Evolutionary conservation across 2,329 filamentous ascomycete genomes (phyloP).

Genomic region (Helotiales sp.): DNA sequence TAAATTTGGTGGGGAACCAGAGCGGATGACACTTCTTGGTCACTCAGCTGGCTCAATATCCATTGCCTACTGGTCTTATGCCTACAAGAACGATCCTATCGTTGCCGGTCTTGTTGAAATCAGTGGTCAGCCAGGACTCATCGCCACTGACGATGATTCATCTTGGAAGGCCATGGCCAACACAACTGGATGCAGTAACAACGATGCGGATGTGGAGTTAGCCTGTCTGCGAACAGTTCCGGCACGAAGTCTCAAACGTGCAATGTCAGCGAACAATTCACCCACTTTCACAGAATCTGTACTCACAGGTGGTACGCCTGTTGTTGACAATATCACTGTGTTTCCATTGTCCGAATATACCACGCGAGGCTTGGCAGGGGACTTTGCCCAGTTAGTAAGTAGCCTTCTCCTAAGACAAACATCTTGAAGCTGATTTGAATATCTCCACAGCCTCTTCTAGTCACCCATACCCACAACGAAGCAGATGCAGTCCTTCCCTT

Average conservation of each 20-base stretch:
- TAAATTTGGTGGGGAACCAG: background rate
- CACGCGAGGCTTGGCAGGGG: background rate
- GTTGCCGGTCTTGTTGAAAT: background rate
- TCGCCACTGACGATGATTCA: background rate
- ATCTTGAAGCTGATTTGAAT: background rate
- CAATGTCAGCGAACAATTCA: background rate
- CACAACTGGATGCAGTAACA: background rate
- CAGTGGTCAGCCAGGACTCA: background rate
- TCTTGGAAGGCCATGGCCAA: background rate
- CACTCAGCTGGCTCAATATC: background rate
- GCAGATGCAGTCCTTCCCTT: constrained; percentile 10
- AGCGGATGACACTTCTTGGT: background rate
- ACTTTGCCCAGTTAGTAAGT: constrained; percentile 8
- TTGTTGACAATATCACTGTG: constrained; percentile 11
- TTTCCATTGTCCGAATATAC: constrained; percentile 7
- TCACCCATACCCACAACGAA: constrained; percentile 4
- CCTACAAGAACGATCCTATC: background rate
- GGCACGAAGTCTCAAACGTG: constrained; percentile 1
- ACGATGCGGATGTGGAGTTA: background rate
- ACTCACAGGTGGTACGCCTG: constrained; percentile 2
- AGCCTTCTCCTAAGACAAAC: no score
- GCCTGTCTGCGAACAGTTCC: constrained; percentile 2
- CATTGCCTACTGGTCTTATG: background rate
- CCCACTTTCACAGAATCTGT: background rate
- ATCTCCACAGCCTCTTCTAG: constrained; percentile 8